Evolutionary conservation across 768 basidiomycete species (phyloP).

Genomic region (Amanita pallidorosea): DNA sequence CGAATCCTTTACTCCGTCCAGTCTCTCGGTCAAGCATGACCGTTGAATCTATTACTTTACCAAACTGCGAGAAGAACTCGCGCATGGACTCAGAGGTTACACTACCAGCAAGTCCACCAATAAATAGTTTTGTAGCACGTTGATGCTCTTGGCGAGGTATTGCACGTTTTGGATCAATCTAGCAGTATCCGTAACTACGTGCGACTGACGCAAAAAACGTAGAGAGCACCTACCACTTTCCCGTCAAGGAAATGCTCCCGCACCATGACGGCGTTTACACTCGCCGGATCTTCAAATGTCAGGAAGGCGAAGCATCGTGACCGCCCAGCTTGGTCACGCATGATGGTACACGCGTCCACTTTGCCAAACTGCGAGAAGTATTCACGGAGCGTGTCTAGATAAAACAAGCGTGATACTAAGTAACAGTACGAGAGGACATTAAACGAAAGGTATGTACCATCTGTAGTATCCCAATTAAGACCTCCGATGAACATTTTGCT

Average conservation of each 20-base stretch:
- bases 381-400: constrained; percentile 61
- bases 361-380: constrained; percentile 96
- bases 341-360: constrained; percentile 96
- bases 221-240: constrained; percentile 69
- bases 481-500: constrained; percentile 99
- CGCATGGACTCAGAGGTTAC: constrained; percentile 94
- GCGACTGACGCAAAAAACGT: not conserved
- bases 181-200: not conserved
- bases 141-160: constrained; percentile 95
- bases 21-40: constrained; percentile 98
- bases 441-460: constrained; percentile 61
- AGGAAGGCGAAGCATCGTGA: constrained; percentile 97
- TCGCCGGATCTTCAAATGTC: constrained; percentile 87
- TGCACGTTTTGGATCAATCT: constrained; percentile 99
- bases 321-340: constrained; percentile 92
- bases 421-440: constrained; percentile 23
- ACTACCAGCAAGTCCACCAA: constrained; percentile 84
- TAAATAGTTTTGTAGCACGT: constrained; percentile 89
- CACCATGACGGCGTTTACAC: constrained; percentile 93
- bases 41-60: constrained; percentile 93
- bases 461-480: constrained; percentile 99
- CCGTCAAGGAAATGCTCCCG: constrained; percentile 93
- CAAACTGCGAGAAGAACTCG: constrained; percentile 88
- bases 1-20: constrained; percentile 92
- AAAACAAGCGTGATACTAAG: constrained; percentile 26